phyloP scores from a whole-genome alignment of 768 basidiomycete genomes.

The Paxillus rubicundulus region DNA sequence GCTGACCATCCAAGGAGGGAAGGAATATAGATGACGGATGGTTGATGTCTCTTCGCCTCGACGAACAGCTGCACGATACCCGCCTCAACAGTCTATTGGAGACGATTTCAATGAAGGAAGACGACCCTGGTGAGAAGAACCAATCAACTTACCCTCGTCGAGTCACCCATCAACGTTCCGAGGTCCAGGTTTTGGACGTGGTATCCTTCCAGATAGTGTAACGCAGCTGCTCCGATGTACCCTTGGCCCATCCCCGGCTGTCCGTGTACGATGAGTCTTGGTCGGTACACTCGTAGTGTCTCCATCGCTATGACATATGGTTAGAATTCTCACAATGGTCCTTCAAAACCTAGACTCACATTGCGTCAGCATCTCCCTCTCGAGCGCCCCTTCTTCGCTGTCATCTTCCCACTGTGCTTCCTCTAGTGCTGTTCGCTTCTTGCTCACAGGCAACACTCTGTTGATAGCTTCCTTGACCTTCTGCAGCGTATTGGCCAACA shows the following conservation, averaged over 20 bases:
- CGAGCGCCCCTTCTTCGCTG: slow-evolving; percentile 78
- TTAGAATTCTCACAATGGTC: slow-evolving; percentile 3
- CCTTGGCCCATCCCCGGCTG: slow-evolving; percentile 85
- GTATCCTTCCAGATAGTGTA: slow-evolving; percentile 95
- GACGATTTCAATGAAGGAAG: slow-evolving; percentile 2
- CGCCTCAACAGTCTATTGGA: slow-evolving; percentile 76
- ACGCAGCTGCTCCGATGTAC: slow-evolving; percentile 84
- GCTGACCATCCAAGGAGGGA: slow-evolving; percentile 83
- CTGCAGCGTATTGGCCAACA: slow-evolving; percentile 68
- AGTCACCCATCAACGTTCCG: slow-evolving; percentile 84
- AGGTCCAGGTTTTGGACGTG: slow-evolving; percentile 93
- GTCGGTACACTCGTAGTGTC: slow-evolving; percentile 85
- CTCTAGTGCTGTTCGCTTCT: slow-evolving; percentile 81
- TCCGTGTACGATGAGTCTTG: slow-evolving; percentile 82
- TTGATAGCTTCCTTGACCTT: slow-evolving; percentile 69
- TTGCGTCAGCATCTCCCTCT: slow-evolving; percentile 85
- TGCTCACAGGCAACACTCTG: slow-evolving; percentile 74
- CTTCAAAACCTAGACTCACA: slow-evolving; percentile 43
- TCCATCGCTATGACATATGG: slow-evolving; percentile 68
- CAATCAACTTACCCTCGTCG: slow-evolving; percentile 65
- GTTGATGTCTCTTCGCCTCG: slow-evolving; percentile 96
- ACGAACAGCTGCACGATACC: slow-evolving; percentile 93
- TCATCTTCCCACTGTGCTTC: slow-evolving; percentile 93
- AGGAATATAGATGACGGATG: slow-evolving; percentile 93
- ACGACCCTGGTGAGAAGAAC: not conserved